A percentile compares a stretch with the other conserved stretches of the same genome.
phyloP scores from a whole-genome alignment of 2,329 filamentous ascomycete species.

The Hymenoscyphus albidus region DNA sequence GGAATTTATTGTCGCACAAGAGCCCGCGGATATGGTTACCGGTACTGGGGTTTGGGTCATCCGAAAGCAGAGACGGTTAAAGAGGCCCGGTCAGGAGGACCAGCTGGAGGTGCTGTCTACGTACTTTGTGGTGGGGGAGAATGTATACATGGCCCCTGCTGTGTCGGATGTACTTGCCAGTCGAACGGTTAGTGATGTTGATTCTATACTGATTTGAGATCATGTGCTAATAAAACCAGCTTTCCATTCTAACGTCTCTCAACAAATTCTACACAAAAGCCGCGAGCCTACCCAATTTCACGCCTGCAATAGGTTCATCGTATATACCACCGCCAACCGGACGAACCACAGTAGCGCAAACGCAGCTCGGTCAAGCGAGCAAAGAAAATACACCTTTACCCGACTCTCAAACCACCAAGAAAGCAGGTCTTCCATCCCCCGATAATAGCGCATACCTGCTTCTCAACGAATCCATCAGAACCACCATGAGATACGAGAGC shows the following conservation, averaged over 20 bases:
- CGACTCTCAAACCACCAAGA: constrained; percentile 20
- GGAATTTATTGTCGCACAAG: constrained; percentile 63
- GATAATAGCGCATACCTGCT: constrained; percentile 29
- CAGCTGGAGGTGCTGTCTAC: constrained; percentile 56
- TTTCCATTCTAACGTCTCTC: constrained; percentile 30
- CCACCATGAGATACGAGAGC: constrained; percentile 56
- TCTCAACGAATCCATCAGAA: constrained; percentile 54
- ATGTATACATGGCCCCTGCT: constrained; percentile 63
- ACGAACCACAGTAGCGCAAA: constrained; percentile 22
- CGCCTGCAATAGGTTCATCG: constrained; percentile 47
- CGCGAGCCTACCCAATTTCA: constrained; percentile 40
- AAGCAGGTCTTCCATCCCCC: constrained; percentile 17
- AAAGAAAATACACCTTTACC: constrained; percentile 43
- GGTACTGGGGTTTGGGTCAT: constrained; percentile 67
- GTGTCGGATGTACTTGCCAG: constrained; percentile 57
- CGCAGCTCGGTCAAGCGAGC: constrained; percentile 28
- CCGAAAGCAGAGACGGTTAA: constrained; percentile 61
- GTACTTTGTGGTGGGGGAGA: constrained; percentile 63
- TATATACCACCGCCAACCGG: constrained; percentile 30
- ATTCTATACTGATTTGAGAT: constrained; percentile 6
- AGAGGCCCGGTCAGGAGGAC: constrained; percentile 52
- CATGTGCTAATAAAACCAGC: constrained; percentile 14
- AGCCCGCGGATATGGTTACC: constrained; percentile 58
- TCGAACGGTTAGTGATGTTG: constrained; percentile 48
- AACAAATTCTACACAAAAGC: constrained; percentile 35